Conservation (phyloP, 257 asterid species). For the Scutellaria galericulata region DNA sequence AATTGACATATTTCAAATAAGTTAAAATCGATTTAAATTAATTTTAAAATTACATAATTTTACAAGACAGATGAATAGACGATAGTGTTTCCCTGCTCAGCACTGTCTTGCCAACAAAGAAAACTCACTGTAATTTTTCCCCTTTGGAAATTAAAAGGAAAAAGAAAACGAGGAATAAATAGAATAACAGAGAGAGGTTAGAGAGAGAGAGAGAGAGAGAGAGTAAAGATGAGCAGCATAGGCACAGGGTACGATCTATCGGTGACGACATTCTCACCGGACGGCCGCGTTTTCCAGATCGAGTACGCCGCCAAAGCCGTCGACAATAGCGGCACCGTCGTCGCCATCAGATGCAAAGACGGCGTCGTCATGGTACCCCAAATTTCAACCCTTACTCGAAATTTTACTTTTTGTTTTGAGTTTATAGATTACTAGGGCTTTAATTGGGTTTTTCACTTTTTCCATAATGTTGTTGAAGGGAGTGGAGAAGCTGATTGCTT, state of each 20-base stretch:
- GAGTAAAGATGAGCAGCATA: constrained; percentile 69
- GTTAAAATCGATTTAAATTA: too few species aligned
- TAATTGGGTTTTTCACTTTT: constrained; percentile 23
- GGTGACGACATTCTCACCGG: constrained; percentile 86
- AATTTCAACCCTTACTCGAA: neutral
- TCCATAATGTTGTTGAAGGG: constrained; percentile 48
- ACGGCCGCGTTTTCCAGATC: constrained; percentile 93
- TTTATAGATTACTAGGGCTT: constrained; percentile 38
- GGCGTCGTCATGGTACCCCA: constrained; percentile 70
- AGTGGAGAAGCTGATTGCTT: constrained; percentile 87
- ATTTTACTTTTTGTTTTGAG: neutral
- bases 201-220: constrained; percentile 2
- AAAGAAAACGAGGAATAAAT: neutral
- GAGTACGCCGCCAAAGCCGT: constrained; percentile 92
- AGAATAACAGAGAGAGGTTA: constrained; percentile 2
- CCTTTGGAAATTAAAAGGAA: neutral
- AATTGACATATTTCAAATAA: too few species aligned
- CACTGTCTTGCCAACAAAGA: constrained; percentile 54
- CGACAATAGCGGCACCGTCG: constrained; percentile 86
- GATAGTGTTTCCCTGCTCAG: neutral
- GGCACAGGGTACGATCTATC: constrained; percentile 91
- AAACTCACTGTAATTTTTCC: constrained; percentile 34
- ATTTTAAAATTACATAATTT: too few species aligned
- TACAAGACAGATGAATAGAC: too few species aligned
- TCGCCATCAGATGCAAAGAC: constrained; percentile 86